Conservation (phyloP, 768 basidiomycete genomes). For the Boletus vinaceobasis region DNA sequence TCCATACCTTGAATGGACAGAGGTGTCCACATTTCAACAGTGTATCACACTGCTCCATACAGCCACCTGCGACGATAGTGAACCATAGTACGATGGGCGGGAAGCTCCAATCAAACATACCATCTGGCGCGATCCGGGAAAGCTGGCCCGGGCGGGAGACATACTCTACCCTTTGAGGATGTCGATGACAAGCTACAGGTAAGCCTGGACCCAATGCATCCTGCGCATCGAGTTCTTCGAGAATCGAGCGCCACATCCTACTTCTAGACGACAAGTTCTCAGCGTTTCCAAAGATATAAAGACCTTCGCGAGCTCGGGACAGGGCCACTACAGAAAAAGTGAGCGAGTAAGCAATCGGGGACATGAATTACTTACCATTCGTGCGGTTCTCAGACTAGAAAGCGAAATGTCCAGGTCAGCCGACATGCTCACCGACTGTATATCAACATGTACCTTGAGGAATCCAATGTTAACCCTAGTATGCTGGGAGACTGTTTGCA, state of each 20-base stretch:
- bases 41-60: constrained; percentile 52
- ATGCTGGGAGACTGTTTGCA: constrained; percentile 8
- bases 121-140: constrained; percentile 51
- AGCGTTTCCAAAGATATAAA: constrained; percentile 72
- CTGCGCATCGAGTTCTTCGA: constrained; percentile 52
- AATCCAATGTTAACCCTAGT: constrained; percentile 58
- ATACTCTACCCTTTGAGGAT: constrained; percentile 41
- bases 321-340: constrained; percentile 49
- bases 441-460: constrained; percentile 49
- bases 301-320: constrained; percentile 69
- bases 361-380: constrained; percentile 38
- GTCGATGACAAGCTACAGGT: constrained; percentile 56
- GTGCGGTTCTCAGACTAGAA: constrained; percentile 53
- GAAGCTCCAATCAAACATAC: constrained; percentile 27
- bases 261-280: constrained; percentile 47
- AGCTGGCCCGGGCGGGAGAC: constrained; percentile 53
- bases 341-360: background rate
- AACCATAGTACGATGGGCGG: background rate
- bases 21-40: constrained; percentile 59
- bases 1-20: constrained; percentile 56
- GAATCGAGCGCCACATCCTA: constrained; percentile 54
- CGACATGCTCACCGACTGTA: background rate
- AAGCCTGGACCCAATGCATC: constrained; percentile 49
- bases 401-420: background rate
- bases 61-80: constrained; percentile 47